Conservation (phyloP, 1,284 basidiomycete species). For the Polyporus tsugae region DNA sequence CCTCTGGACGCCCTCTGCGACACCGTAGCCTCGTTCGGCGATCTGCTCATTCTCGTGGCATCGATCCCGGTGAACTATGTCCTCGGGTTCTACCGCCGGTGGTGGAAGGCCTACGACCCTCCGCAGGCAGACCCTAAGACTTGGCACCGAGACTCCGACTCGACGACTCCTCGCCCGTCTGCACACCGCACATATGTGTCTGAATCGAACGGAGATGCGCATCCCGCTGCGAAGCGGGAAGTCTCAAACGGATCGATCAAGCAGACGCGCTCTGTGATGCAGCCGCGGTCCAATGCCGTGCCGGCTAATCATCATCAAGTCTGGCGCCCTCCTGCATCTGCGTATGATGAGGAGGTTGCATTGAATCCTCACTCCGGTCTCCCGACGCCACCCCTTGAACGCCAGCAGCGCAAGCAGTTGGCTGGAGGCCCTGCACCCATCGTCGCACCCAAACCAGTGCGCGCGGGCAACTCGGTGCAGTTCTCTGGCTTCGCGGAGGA, state of each 20-base stretch:
- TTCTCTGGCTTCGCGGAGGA: conserved; percentile 45
- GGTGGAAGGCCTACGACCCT: conserved; percentile 33
- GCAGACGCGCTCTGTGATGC: conserved; percentile 26
- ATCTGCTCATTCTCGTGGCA: conserved; percentile 65
- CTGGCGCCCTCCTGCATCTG: conserved; percentile 50
- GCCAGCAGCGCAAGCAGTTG: conserved; percentile 22
- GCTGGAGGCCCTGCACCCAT: conserved; percentile 31
- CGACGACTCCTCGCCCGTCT: conserved; percentile 18
- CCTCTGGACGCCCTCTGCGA: conserved; percentile 70
- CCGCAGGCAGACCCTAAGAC: conserved; percentile 27
- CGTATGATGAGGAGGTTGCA: conserved; percentile 37
- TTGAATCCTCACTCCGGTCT: conserved; percentile 31
- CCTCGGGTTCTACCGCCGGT: conserved; percentile 52
- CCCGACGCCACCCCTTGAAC: conserved; percentile 37
- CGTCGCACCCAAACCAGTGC: conserved; percentile 33
- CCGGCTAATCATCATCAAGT: conserved; percentile 45
- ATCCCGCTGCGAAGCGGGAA: conserved; percentile 18
- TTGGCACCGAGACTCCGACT: conserved; percentile 29
- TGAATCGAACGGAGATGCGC: conserved; percentile 22
- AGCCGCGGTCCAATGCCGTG: conserved; percentile 8
- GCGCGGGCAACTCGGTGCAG: conserved; percentile 29
- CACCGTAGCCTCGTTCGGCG: conserved; percentile 63
- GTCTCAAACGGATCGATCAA: conserved; percentile 26
- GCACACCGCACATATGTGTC: conserved; percentile 29
- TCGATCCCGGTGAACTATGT: conserved; percentile 60